These are phyloP conservation scores for Rugonectria rugulosa DNA, from an alignment of 2,329 filamentous ascomycete genomes.

Conservation along the genomic window DNA sequence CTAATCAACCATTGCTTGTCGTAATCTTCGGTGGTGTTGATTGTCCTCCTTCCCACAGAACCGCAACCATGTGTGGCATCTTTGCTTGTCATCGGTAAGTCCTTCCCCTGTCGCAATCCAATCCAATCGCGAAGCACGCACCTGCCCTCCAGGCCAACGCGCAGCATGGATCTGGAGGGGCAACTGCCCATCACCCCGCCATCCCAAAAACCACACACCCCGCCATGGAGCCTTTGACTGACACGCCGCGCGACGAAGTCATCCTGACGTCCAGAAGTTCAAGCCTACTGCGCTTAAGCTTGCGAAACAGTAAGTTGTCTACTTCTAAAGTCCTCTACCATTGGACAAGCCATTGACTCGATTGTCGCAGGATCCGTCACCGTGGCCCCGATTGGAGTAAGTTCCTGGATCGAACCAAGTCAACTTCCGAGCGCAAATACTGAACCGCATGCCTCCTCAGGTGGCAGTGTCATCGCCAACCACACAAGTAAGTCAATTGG, in stretches of 20 bases:
- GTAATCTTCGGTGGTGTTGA: conserved; percentile 10
- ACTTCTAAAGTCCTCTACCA: too few species aligned
- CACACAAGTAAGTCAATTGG: conserved; percentile 77
- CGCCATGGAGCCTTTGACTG: conserved; percentile 30
- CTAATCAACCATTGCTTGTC: conserved; percentile 2
- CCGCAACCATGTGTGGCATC: conserved; percentile 88
- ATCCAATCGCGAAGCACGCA: conserved; percentile 9
- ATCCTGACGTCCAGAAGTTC: conserved; percentile 95
- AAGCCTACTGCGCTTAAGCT: conserved; percentile 94
- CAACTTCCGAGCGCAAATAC: conserved; percentile 32
- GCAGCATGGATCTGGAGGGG: conserved; percentile 36
- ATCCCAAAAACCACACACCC: conserved; percentile 33
- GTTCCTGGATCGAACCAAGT: conserved; percentile 46
- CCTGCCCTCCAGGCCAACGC: conserved; percentile 4
- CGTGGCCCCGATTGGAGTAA: conserved; percentile 98
- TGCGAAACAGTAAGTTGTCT: conserved; percentile 80
- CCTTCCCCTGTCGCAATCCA: not conserved
- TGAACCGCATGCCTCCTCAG: conserved; percentile 57
- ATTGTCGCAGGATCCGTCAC: conserved; percentile 77
- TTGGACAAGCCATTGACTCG: conserved; percentile 23
- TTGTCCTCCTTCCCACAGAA: conserved; percentile 15
- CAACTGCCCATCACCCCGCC: conserved; percentile 20
- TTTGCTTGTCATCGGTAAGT: conserved; percentile 92
- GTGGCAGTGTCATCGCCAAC: conserved; percentile 88
- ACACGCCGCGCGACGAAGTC: conserved; percentile 55